Evolutionary conservation across 495 filamentous ascomycete species (phyloP).

Genomic region (Penicillium angulare): DNA sequence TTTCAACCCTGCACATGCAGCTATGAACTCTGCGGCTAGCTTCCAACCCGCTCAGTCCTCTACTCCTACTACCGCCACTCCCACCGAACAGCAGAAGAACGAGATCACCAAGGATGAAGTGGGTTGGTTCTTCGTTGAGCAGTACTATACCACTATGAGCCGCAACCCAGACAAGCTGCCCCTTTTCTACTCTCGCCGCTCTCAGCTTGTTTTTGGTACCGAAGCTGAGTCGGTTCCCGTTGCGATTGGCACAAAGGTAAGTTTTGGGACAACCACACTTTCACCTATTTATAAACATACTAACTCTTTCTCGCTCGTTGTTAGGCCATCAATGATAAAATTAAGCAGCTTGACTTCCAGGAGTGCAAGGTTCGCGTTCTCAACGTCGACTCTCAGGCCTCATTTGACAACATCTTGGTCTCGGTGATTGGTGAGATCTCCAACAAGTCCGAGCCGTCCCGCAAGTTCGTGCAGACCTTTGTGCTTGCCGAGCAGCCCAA

Average conservation of each 20-base stretch:
- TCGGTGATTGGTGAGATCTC: slow-evolving; percentile 98
- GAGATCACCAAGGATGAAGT: slow-evolving; percentile 77
- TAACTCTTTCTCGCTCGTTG: too few relatives aligned
- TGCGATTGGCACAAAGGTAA: slow-evolving; percentile 79
- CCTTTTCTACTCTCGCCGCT: slow-evolving; percentile 79
- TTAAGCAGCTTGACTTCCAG: slow-evolving; percentile 88
- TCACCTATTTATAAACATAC: neutral
- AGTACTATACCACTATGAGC: slow-evolving; percentile 97
- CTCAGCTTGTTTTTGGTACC: slow-evolving; percentile 78
- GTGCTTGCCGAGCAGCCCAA: slow-evolving; percentile 94
- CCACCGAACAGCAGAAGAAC: slow-evolving; percentile 41
- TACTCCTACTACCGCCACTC: slow-evolving; percentile 42
- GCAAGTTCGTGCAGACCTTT: slow-evolving; percentile 98
- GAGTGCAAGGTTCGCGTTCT: slow-evolving; percentile 98
- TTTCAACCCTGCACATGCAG: slow-evolving; percentile 35
- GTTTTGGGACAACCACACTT: slow-evolving; percentile 25
- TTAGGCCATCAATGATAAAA: slow-evolving; percentile 84
- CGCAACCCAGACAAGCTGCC: slow-evolving; percentile 90
- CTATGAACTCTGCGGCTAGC: slow-evolving; percentile 38
- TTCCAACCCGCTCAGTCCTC: slow-evolving; percentile 47
- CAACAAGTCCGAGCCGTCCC: slow-evolving; percentile 83
- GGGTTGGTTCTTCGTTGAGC: slow-evolving; percentile 98
- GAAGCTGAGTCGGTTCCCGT: slow-evolving; percentile 85
- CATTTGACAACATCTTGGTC: slow-evolving; percentile 87
- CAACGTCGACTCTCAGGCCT: slow-evolving; percentile 95